phyloP scores from a whole-genome alignment of 2,329 filamentous ascomycete species.

The Leptoxyphium fumago region DNA sequence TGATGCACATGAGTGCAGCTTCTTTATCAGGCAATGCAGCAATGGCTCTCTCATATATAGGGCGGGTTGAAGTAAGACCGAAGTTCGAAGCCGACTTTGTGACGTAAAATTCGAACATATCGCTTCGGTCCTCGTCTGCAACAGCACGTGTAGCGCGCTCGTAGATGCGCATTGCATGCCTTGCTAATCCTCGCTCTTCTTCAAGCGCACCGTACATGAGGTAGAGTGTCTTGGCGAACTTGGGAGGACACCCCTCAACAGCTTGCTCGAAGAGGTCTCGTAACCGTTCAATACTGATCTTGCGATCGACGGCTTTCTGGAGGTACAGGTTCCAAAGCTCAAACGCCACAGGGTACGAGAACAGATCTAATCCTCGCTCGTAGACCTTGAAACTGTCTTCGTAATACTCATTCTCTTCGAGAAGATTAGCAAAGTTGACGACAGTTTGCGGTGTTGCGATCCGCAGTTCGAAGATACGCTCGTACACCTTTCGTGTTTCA shows the following conservation, averaged over 20 bases:
- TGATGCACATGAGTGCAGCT: conserved; percentile 95
- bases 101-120: conserved; percentile 99
- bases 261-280: conserved; percentile 83
- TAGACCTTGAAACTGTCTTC: conserved; percentile 98
- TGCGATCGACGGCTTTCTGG: conserved; percentile 90
- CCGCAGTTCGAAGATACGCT: conserved; percentile 92
- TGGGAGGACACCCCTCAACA: conserved; percentile 82
- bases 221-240: conserved; percentile 90
- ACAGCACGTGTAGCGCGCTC: conserved; percentile 92
- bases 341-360: conserved; percentile 94
- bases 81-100: conserved; percentile 98
- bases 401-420: conserved; percentile 89
- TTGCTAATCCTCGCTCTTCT: conserved; percentile 83
- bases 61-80: conserved; percentile 80
- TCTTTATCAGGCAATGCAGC: conserved; percentile 83
- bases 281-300: conserved; percentile 76
- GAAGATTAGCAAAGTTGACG: conserved; percentile 90
- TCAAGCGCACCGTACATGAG: conserved; percentile 97
- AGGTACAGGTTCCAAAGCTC: conserved; percentile 98
- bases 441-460: conserved; percentile 97
- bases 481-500: conserved; percentile 87
- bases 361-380: conserved; percentile 91
- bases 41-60: conserved; percentile 94
- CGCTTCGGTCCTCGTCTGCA: conserved; percentile 80
- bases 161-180: conserved; percentile 98